Evolutionary conservation across 805 yeast species (phyloP).

Genomic region (Sungouiella thailandica): DNA sequence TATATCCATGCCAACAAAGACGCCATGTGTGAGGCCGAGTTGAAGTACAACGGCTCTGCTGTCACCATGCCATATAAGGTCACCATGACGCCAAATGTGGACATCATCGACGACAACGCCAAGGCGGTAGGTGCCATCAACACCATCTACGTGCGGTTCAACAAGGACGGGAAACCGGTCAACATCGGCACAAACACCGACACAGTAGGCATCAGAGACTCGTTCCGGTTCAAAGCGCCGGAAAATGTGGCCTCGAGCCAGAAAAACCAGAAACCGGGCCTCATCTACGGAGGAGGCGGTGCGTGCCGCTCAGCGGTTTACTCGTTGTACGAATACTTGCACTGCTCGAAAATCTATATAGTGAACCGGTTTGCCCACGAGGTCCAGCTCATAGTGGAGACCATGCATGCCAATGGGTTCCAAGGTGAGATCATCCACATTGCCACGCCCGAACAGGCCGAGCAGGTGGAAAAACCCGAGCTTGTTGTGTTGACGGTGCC

Average conservation of each 20-base stretch:
- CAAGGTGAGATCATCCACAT: slow-evolving; percentile 23
- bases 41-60: slow-evolving; percentile 20
- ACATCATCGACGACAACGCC: slow-evolving; percentile 24
- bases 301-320: slow-evolving; percentile 30
- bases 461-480: slow-evolving; percentile 13
- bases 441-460: slow-evolving; percentile 20
- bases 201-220: slow-evolving; percentile 26
- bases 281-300: slow-evolving; percentile 34
- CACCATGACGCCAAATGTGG: slow-evolving; percentile 21
- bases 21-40: slow-evolving; percentile 6
- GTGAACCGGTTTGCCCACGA: slow-evolving; percentile 25
- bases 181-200: slow-evolving; percentile 30
- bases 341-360: slow-evolving; percentile 23
- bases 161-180: slow-evolving; percentile 8
- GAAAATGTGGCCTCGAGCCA: slow-evolving; percentile 6
- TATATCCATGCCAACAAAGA: slow-evolving; percentile 10
- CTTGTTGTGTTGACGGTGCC: slow-evolving; percentile 27
- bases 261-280: slow-evolving; percentile 17
- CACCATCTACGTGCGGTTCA: slow-evolving; percentile 24
- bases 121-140: slow-evolving; percentile 29
- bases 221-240: slow-evolving; percentile 17
- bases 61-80: slow-evolving; percentile 31
- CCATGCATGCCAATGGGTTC: slow-evolving; percentile 20
- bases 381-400: slow-evolving; percentile 16
- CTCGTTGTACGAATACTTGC: slow-evolving; percentile 22